A percentile compares a stretch with the other conserved stretches of the same genome.
Conservation (phyloP, 1,139 yeast genomes). For the Geotrichum siamense region DNA sequence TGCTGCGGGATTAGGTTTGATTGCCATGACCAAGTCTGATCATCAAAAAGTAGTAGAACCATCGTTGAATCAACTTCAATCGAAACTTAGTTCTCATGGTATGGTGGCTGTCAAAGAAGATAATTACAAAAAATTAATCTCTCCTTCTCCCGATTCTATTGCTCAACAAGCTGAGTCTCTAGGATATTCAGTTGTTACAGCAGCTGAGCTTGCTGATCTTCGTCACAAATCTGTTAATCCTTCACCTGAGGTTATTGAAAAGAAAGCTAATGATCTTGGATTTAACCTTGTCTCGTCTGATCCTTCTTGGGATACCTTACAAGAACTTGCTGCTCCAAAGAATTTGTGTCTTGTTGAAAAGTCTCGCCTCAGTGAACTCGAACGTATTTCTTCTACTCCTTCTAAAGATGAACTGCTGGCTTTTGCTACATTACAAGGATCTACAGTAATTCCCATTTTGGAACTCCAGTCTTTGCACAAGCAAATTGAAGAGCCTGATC, state of each 20-base stretch:
- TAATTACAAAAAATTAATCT: slow-evolving; percentile 28
- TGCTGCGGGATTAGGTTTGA: slow-evolving; percentile 26
- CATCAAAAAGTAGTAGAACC: slow-evolving; percentile 26
- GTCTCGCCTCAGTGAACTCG: slow-evolving; percentile 13
- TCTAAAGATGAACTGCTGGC: slow-evolving; percentile 37
- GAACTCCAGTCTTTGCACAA: slow-evolving; percentile 21
- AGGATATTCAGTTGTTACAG: slow-evolving; percentile 38
- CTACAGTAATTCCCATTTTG: slow-evolving; percentile 44
- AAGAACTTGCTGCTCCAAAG: slow-evolving; percentile 26
- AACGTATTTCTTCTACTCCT: slow-evolving; percentile 21
- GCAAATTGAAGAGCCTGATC: slow-evolving; percentile 16
- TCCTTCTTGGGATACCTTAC: slow-evolving; percentile 32
- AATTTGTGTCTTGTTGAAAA: slow-evolving; percentile 21
- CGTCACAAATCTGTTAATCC: slow-evolving; percentile 13
- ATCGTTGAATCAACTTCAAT: slow-evolving; percentile 19
- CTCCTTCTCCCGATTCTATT: slow-evolving; percentile 7
- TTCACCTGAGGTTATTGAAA: slow-evolving; percentile 8
- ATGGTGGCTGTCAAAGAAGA: slow-evolving; percentile 21
- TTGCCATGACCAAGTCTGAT: slow-evolving; percentile 13
- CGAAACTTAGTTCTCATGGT: slow-evolving; percentile 9
- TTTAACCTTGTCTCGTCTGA: slow-evolving; percentile 19
- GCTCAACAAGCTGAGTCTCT: slow-evolving; percentile 4
- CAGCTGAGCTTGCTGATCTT: slow-evolving; percentile 24
- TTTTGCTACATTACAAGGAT: slow-evolving; percentile 43
- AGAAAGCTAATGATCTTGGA: slow-evolving; percentile 11